Evolutionary conservation across 106 monocot genomes (phyloP), one percentile per base, ranked within the genome.

Genomic region (Apostasia ramifera): DNA sequence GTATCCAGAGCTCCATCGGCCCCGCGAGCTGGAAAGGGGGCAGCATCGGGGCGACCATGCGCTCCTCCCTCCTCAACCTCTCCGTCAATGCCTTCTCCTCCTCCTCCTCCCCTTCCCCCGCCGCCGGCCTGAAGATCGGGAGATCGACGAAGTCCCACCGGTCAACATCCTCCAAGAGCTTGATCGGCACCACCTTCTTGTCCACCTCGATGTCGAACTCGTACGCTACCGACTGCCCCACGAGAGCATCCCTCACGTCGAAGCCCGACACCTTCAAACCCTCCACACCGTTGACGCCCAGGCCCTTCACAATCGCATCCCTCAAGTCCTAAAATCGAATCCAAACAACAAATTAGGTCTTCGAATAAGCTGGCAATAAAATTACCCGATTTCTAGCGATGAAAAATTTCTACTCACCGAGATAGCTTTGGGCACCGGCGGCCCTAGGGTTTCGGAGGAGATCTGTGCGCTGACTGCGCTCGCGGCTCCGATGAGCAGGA

Each of bases 1-100:
- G 92, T 53, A 97, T 97, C 92, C 97, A 92, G 44, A 95, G 88
- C 80, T 95, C 97, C 89, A 92, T 83, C 2, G 89, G 97, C 6
- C 97, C 92, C 0, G 92, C 84, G 6, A 97, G 80, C 82, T 97
- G 84, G 65, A 97, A 97, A 1, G 92, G 87, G 1, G 92, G 72
- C 26, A 97, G 71, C 1, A 79, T 78, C 6, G 95, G 89, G 12
- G 63, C 53, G 61, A 67, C 69, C 63, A 63, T 67, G 49, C 57
- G 6, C 39, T 81, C 70, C 57, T 49, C 62, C 61, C 62, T 56
- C 54, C 58, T 66, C 68, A 52, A 72, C 41, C 59, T 73, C 80
- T 86, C 78, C 5, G 62, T 70, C 82, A 83, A 61, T 13, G 51
- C 76, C 48, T 76, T 74, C 44, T 73, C 85, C 26, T 74, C 88